phyloP scores from a whole-genome alignment of 345 rosid species.

The Camelina hispida region DNA sequence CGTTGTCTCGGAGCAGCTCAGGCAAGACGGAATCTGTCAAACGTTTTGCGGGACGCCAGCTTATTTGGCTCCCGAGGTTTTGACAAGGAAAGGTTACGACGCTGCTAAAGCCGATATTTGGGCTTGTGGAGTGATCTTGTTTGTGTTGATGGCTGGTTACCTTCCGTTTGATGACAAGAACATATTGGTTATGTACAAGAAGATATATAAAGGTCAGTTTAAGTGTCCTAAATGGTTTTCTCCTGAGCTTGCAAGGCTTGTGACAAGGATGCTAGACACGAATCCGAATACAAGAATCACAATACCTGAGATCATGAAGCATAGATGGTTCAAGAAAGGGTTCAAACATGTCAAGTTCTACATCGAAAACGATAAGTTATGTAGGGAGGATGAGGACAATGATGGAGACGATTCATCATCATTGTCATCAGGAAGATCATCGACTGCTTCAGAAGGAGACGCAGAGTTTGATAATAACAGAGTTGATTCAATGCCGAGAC shows the following conservation, averaged over 20 bases:
- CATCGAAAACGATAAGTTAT: constrained; percentile 44
- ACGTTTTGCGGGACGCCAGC: constrained; percentile 89
- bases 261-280: constrained; percentile 70
- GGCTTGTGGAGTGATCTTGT: constrained; percentile 91
- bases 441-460: constrained; percentile 45
- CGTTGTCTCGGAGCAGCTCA: constrained; percentile 71
- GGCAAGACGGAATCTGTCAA: constrained; percentile 68
- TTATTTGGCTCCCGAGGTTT: constrained; percentile 84
- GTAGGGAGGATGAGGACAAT: constrained; percentile 43
- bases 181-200: constrained; percentile 73
- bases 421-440: constrained; percentile 48
- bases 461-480: constrained; percentile 39
- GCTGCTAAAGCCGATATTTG: constrained; percentile 91
- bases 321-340: constrained; percentile 77
- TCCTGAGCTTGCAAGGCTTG: constrained; percentile 62
- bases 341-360: constrained; percentile 58
- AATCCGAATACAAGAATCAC: constrained; percentile 82
- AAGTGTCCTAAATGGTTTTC: constrained; percentile 92
- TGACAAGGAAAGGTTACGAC: constrained; percentile 77
- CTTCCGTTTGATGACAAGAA: constrained; percentile 87
- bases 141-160: constrained; percentile 79
- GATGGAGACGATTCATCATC: constrained; percentile 45
- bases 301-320: constrained; percentile 69
- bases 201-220: constrained; percentile 76
- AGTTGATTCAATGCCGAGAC: constrained; percentile 55